A percentile compares a stretch with the other conserved stretches of the same genome.
These are phyloP conservation scores for Fusarium agapanthi DNA, from an alignment of 2,329 filamentous ascomycete species.

Conservation along the genomic window DNA sequence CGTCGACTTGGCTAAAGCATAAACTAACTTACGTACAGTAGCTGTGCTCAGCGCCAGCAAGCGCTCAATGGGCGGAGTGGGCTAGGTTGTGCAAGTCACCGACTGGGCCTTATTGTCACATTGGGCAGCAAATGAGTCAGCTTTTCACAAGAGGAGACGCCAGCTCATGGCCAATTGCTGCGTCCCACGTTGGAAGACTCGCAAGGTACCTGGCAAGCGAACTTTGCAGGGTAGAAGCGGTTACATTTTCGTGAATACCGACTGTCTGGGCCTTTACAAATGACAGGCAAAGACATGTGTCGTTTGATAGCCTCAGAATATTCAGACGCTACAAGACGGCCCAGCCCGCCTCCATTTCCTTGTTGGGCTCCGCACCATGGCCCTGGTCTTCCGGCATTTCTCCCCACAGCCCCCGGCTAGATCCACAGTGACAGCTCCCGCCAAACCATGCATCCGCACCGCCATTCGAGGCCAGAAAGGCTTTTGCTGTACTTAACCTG, in stretches of 20 bases:
- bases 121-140: conserved; percentile 42
- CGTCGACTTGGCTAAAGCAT: conserved; percentile 23
- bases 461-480: conserved; percentile 16
- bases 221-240: conserved; percentile 1
- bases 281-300: neutral
- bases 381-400: conserved; percentile 18
- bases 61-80: conserved; percentile 17
- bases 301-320: conserved; percentile 20
- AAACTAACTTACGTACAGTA: conserved; percentile 21
- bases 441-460: conserved; percentile 22
- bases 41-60: conserved; percentile 9
- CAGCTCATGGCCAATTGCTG: conserved; percentile 35
- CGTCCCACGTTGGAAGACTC: conserved; percentile 34
- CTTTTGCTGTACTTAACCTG: conserved; percentile 24
- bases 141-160: conserved; percentile 7
- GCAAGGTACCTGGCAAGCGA: conserved; percentile 5
- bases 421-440: conserved; percentile 25
- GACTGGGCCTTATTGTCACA: conserved; percentile 21
- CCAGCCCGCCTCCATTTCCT: conserved; percentile 25
- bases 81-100: neutral
- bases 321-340: conserved; percentile 24
- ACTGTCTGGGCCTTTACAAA: conserved; percentile 13
- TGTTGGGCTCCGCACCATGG: conserved; percentile 15
- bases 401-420: conserved; percentile 20
- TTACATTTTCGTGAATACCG: conserved; percentile 7